Conservation (phyloP, 2,329 filamentous ascomycete genomes). For the Arachnomyces sp. region DNA sequence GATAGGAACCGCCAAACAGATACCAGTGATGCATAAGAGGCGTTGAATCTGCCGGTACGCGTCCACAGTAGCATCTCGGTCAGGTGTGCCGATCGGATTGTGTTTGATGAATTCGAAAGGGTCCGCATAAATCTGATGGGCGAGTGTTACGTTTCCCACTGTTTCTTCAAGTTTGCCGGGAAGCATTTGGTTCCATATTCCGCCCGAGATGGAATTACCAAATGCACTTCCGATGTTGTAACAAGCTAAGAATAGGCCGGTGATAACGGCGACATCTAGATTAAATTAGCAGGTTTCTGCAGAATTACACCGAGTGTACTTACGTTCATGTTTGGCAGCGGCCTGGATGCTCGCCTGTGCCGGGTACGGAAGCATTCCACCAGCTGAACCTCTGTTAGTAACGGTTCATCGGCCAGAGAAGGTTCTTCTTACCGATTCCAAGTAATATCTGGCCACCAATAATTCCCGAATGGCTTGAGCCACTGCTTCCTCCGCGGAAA, state of each 20-base stretch:
- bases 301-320: constrained; percentile 11
- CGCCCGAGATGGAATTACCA: constrained; percentile 53
- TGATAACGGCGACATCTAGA: constrained; percentile 53
- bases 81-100: constrained; percentile 38
- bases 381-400: constrained; percentile 26
- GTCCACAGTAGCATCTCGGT: constrained; percentile 35
- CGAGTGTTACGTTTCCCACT: constrained; percentile 34
- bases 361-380: constrained; percentile 53
- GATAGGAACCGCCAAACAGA: constrained; percentile 40
- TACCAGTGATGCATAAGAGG: constrained; percentile 43
- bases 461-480: constrained; percentile 45
- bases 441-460: constrained; percentile 56
- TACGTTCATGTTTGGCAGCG: constrained; percentile 42
- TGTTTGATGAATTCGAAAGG: constrained; percentile 32
- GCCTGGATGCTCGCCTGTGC: constrained; percentile 45
- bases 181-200: constrained; percentile 54
- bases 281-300: constrained; percentile 2
- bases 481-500: constrained; percentile 47
- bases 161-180: constrained; percentile 36
- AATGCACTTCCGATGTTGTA: constrained; percentile 56
- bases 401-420: too few species aligned
- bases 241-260: constrained; percentile 53
- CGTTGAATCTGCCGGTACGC: constrained; percentile 41
- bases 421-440: constrained; percentile 40
- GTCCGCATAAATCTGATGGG: constrained; percentile 31